Base-by-base conservation (phyloP, 2,329 filamentous ascomycete species). In the Nannizziopsis arthrosporioides region DNA sequence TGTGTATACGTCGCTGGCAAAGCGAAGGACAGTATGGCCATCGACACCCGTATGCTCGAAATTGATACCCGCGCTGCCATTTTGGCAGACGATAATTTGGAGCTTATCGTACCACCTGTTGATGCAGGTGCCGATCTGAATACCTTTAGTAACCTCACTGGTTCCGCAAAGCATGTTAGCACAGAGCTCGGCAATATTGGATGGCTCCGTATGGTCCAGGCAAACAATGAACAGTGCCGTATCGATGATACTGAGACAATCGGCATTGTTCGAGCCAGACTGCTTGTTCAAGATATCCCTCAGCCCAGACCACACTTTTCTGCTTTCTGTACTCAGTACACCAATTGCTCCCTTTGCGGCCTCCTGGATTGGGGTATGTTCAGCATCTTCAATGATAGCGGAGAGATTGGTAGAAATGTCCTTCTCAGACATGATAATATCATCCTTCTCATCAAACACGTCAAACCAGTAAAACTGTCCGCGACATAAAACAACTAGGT, bases 381-480 rank as follows among this genome's bases (percentile, higher is more conserved):
- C 77, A 4, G 92, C 90, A 63, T 98, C 92, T 48, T 94, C 85
- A 47, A 94, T 78, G 58, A 96, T 92, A 11, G 87, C 90, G 61
- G 93, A 84, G 14, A 98, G 72, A 60, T 98, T 96, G 61, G 94
- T 74, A 5, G 85, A 81, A 47, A 98, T 77, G 59, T 98, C 92
- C 63, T 86, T 90, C 66, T 96, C 92, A 0, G 83, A 89, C 90
- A 96, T 96, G 67, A 98, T 94, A 48, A 94, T 71, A 64, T 98
- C 92, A 5, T 85, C 85, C 65, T 94, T 94, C 56, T 90, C 83
- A 57, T 98, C 92, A 14, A 98, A 73, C 1, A 95, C 89, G 64
- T 98, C 92, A 59, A 98, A 98, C 90, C 90, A 96, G 68, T 98
- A 98, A 60, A 96, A 89, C 57, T 98, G 92, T 1, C 92, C 92